These are phyloP conservation scores for Spizellomyces sp. DNA, from an alignment of 192 early-diverging fungal genomes.

Conservation along the genomic window DNA sequence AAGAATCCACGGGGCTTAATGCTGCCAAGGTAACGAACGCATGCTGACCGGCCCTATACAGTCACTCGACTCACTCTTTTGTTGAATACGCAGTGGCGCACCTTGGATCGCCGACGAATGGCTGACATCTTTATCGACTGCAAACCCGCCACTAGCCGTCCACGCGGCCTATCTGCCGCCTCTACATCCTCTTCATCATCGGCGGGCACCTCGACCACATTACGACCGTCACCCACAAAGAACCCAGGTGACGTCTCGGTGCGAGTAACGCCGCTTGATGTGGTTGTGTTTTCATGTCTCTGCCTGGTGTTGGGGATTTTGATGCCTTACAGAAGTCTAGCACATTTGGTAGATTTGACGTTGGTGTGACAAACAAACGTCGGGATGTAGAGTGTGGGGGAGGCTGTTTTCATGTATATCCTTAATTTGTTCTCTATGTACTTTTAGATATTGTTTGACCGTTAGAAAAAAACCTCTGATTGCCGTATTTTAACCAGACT, in stretches of 20 bases:
- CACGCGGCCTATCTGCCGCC: not conserved
- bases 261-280: conserved; percentile 17
- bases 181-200: not conserved
- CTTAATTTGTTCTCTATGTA: not conserved
- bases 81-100: conserved; percentile 12
- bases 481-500: not conserved
- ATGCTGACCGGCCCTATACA: not conserved
- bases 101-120: conserved; percentile 21
- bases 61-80: not conserved
- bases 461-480: not conserved
- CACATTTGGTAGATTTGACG: not conserved
- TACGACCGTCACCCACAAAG: not conserved
- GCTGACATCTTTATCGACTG: conserved; percentile 26
- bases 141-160: conserved; percentile 12
- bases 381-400: not conserved
- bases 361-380: not conserved
- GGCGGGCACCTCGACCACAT: conserved; percentile 2
- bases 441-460: not conserved
- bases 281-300: conserved; percentile 13
- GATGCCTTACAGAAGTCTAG: conserved; percentile 20
- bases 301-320: conserved; percentile 26
- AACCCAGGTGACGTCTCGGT: not conserved
- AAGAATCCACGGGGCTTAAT: conserved; percentile 48
- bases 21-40: conserved; percentile 50
- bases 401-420: not conserved